These are phyloP conservation scores for Primulina eburnea DNA, from an alignment of 257 asterid genomes.

Conservation along the genomic window DNA sequence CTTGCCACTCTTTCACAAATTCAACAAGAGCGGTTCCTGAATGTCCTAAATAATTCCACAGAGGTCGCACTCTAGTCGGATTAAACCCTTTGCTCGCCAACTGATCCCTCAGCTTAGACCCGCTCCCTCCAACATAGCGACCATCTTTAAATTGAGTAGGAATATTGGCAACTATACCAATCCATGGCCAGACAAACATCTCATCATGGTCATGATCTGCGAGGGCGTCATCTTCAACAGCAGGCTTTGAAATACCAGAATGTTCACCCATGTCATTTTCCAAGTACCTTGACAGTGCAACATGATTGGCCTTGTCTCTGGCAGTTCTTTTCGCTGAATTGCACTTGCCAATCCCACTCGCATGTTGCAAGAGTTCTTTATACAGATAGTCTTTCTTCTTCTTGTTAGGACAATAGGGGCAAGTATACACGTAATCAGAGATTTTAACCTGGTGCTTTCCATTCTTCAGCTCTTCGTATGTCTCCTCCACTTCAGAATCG, in stretches of 20 bases:
- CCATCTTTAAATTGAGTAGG: constrained; percentile 57
- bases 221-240: constrained; percentile 40
- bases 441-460: constrained; percentile 51
- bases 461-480: constrained; percentile 46
- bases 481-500: constrained; percentile 35
- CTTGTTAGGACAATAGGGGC: constrained; percentile 76
- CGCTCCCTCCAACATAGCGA: constrained; percentile 70
- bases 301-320: constrained; percentile 66
- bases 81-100: constrained; percentile 37
- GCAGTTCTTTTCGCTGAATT: constrained; percentile 52
- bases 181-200: constrained; percentile 97
- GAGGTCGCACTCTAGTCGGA: constrained; percentile 68
- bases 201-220: constrained; percentile 59
- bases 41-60: constrained; percentile 78
- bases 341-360: constrained; percentile 51
- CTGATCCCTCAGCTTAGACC: constrained; percentile 65
- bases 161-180: constrained; percentile 66
- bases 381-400: constrained; percentile 47
- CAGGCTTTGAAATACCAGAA: constrained; percentile 27
- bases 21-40: constrained; percentile 84
- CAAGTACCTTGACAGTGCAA: constrained; percentile 62
- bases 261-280: constrained; percentile 39
- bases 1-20: constrained; percentile 79
- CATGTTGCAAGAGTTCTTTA: constrained; percentile 72
- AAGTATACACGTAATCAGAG: constrained; percentile 52